phyloP scores from a whole-genome alignment of 805 yeast species.

The Saccharomycopsis sp. region DNA sequence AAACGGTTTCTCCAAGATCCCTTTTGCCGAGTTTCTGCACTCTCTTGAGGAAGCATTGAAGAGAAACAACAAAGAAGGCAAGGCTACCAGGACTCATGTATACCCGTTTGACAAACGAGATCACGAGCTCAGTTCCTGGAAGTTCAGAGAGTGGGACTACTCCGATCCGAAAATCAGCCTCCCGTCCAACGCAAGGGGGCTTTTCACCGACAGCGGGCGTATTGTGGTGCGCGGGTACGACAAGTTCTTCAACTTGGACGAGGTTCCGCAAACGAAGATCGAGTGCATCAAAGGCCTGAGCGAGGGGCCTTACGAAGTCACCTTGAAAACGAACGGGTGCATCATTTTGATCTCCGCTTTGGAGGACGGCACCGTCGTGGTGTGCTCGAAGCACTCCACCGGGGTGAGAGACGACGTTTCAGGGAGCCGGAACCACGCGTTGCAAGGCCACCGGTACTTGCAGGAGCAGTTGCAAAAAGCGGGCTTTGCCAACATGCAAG shows the following conservation, averaged over 20 bases:
- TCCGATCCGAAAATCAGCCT: slow-evolving; percentile 37
- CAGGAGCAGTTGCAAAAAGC: slow-evolving; percentile 38
- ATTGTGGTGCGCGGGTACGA: slow-evolving; percentile 86
- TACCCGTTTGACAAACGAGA: slow-evolving; percentile 6
- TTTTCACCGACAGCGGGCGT: slow-evolving; percentile 42
- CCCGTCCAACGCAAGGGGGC: slow-evolving; percentile 77
- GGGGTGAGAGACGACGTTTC: slow-evolving; percentile 49
- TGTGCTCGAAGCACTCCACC: slow-evolving; percentile 86
- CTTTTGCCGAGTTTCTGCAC: no score
- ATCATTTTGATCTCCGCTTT: slow-evolving; percentile 76
- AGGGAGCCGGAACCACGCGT: slow-evolving; percentile 58
- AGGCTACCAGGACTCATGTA: slow-evolving; percentile 4
- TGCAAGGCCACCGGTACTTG: slow-evolving; percentile 56
- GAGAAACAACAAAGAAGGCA: slow-evolving; percentile 8
- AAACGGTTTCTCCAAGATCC: no score
- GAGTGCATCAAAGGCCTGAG: slow-evolving; percentile 34
- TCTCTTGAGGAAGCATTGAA: slow-evolving; percentile 7
- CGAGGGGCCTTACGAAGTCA: slow-evolving; percentile 68
- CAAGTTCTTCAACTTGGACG: slow-evolving; percentile 82
- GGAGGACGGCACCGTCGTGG: slow-evolving; percentile 65
- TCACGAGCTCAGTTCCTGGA: slow-evolving; percentile 44
- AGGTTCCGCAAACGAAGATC: slow-evolving; percentile 46
- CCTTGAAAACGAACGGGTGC: slow-evolving; percentile 91
- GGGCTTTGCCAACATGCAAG: slow-evolving; percentile 32
- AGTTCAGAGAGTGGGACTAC: slow-evolving; percentile 86